These are phyloP conservation scores for Xenosphaeropsis pyriputrescens DNA, from an alignment of 2,329 filamentous ascomycete genomes.

Conservation along the genomic window DNA sequence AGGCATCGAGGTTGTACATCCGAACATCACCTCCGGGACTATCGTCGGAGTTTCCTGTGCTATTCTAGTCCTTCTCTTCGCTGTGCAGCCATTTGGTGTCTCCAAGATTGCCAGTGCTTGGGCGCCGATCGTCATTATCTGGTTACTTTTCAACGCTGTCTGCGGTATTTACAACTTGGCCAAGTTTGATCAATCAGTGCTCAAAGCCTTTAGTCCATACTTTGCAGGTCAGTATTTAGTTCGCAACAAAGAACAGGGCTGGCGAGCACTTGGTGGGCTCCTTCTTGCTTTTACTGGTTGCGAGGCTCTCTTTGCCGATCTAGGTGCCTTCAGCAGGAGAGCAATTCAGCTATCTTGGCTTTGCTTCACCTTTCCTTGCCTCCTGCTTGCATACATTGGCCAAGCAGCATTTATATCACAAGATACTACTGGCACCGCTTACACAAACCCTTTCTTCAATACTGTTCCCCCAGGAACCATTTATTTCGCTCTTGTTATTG, in stretches of 20 bases:
- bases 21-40: conserved; percentile 34
- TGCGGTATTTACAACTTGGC: conserved; percentile 50
- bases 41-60: conserved; percentile 50
- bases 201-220: conserved; percentile 40
- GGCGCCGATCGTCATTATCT: conserved; percentile 52
- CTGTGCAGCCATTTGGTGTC: conserved; percentile 50
- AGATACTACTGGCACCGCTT: conserved; percentile 35
- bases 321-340: conserved; percentile 56
- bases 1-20: conserved; percentile 41
- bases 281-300: conserved; percentile 63
- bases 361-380: conserved; percentile 50
- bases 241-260: conserved; percentile 42
- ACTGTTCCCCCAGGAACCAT: conserved; percentile 51
- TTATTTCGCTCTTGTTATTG: conserved; percentile 53
- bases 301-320: conserved; percentile 66
- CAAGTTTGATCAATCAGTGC: conserved; percentile 33
- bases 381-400: conserved; percentile 31
- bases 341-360: conserved; percentile 66
- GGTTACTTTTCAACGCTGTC: conserved; percentile 46
- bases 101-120: conserved; percentile 43
- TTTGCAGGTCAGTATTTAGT: conserved; percentile 47
- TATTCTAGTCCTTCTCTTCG: conserved; percentile 48
- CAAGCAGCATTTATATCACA: conserved; percentile 58
- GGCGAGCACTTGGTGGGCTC: conserved; percentile 54
- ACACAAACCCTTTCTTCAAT: conserved; percentile 61